A percentile compares a stretch with the other conserved stretches of the same genome.
Conservation (phyloP, 106 monocot genomes). For the Ottelia alismoides region DNA sequence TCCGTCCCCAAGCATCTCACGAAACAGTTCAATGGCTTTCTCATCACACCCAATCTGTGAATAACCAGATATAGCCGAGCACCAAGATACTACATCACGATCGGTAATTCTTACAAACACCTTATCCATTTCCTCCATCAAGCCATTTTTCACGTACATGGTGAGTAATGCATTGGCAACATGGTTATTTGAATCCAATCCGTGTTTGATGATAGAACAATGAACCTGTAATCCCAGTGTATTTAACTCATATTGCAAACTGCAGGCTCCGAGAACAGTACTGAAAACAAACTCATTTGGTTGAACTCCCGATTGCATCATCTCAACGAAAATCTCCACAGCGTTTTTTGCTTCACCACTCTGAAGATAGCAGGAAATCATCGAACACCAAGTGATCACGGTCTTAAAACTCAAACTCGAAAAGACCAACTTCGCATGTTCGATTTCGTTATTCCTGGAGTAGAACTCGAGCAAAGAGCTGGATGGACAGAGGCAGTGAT, state of each 20-base stretch:
- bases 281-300: slow-evolving; percentile 66
- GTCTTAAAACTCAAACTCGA: slow-evolving; percentile 23
- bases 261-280: slow-evolving; percentile 35
- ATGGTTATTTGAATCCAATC: slow-evolving; percentile 19
- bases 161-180: slow-evolving; percentile 50
- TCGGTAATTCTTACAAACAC: slow-evolving; percentile 22
- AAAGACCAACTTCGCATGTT: slow-evolving; percentile 29
- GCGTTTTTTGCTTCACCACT: slow-evolving; percentile 33
- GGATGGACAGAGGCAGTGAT: slow-evolving; percentile 23
- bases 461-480: slow-evolving; percentile 62
- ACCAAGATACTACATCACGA: slow-evolving; percentile 54
- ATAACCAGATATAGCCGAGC: slow-evolving; percentile 48
- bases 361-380: slow-evolving; percentile 41
- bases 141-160: slow-evolving; percentile 46
- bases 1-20: slow-evolving; percentile 39
- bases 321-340: slow-evolving; percentile 20
- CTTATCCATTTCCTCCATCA: slow-evolving; percentile 28
- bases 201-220: slow-evolving; percentile 35
- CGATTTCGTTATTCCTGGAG: slow-evolving; percentile 23
- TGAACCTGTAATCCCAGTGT: slow-evolving; percentile 42
- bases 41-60: slow-evolving; percentile 43
- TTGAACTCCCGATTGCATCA: slow-evolving; percentile 27
- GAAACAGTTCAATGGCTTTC: slow-evolving; percentile 24
- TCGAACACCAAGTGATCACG: slow-evolving; percentile 68
- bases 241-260: slow-evolving; percentile 4